A percentile compares a stretch with the other conserved stretches of the same genome.
These are phyloP conservation scores for Ganoderma boninense DNA, from an alignment of 1,284 basidiomycete species.

Conservation along the genomic window DNA sequence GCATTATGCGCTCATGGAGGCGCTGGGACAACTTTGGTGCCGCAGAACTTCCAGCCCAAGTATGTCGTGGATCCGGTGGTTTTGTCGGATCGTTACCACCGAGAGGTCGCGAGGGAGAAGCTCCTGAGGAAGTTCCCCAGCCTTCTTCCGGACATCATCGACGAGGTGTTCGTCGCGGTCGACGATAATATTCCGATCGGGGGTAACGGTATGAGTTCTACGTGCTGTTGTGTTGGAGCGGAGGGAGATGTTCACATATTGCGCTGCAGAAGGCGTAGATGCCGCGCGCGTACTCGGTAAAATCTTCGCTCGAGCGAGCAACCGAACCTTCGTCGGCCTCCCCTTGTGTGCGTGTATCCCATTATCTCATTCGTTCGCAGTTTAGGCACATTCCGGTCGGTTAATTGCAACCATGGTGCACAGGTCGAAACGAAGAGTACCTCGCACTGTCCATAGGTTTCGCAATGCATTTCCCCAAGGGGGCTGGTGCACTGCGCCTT, in stretches of 20 bases:
- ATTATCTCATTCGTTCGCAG: too few species aligned
- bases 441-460: conserved; percentile 22
- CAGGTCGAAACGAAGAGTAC: conserved; percentile 25
- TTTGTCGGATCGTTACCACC: conserved; percentile 37
- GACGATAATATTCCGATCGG: conserved; percentile 26
- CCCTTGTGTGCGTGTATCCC: conserved; percentile 42
- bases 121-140: conserved; percentile 33
- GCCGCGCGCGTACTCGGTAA: too few species aligned
- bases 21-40: too few species aligned
- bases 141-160: conserved; percentile 35
- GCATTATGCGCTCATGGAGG: too few species aligned
- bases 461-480: conserved; percentile 20
- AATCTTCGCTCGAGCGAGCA: too few species aligned
- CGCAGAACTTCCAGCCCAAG: conserved; percentile 17
- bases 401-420: too few species aligned
- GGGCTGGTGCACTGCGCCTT: conserved; percentile 8
- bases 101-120: conserved; percentile 34
- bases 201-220: conserved; percentile 1
- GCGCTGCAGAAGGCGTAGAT: too few species aligned
- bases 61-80: conserved; percentile 17
- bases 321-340: conserved; percentile 35
- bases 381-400: too few species aligned
- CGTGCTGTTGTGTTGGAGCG: too few species aligned
- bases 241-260: too few species aligned
- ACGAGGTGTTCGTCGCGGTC: conserved; percentile 37